phyloP scores from a whole-genome alignment of 2,329 filamentous ascomycete genomes.

The Monosporascus sp. region DNA sequence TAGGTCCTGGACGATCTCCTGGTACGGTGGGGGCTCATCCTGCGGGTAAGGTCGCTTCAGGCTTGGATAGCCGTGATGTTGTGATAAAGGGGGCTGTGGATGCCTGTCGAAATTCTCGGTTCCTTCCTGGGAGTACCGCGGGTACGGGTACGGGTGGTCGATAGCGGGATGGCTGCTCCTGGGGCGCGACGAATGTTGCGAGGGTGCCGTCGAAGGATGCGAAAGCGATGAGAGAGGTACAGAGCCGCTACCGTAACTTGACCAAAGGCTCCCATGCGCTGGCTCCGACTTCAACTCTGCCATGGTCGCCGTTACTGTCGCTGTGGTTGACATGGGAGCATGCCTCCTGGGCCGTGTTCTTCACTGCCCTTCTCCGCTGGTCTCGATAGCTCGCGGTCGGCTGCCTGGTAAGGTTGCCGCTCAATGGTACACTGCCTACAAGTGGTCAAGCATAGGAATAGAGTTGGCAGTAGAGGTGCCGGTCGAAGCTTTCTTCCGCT shows the following conservation, averaged over 20 bases:
- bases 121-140: conserved; percentile 50
- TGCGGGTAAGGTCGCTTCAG: conserved; percentile 55
- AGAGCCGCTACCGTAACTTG: conserved; percentile 47
- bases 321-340: conserved; percentile 56
- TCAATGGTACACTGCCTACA: neutral
- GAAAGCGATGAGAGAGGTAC: conserved; percentile 47
- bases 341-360: conserved; percentile 28
- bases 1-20: conserved; percentile 56
- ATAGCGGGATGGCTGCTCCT: conserved; percentile 43
- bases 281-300: conserved; percentile 58
- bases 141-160: conserved; percentile 49
- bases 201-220: conserved; percentile 38
- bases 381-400: neutral
- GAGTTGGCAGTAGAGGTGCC: neutral
- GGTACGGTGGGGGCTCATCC: conserved; percentile 49
- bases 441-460: neutral
- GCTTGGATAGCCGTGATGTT: conserved; percentile 48
- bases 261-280: conserved; percentile 52
- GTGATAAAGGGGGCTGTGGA: conserved; percentile 39
- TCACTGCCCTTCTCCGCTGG: neutral
- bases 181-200: conserved; percentile 42
- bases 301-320: conserved; percentile 57
- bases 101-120: conserved; percentile 49
- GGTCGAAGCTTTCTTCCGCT: neutral
- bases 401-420: neutral